Evolutionary conservation across 2,329 filamentous ascomycete genomes (phyloP), one percentile per base, ranked within the genome.

Genomic region (Colletotrichum sp.): DNA sequence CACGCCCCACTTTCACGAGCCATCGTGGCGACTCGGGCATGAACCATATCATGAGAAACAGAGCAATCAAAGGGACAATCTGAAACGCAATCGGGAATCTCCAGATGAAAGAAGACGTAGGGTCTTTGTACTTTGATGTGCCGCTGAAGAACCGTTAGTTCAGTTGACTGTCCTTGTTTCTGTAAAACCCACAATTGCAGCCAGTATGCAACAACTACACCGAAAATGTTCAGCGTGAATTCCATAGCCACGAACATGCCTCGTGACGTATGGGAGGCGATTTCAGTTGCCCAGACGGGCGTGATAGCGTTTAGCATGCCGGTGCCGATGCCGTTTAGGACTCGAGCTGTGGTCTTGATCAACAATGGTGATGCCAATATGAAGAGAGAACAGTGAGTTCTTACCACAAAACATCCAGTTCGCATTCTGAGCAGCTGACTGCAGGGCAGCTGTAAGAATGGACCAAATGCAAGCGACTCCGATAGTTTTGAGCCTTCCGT

Each of bases 211-310:
- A 86, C 83, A 0, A 82, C 89, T 84, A 80, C 67, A 13, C 72
- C 72, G 13, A 75, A 75, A 9, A 75, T 75, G 16, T 95, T 95
- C 10, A 95, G 83, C 0, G 93, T 95, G 77, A 95, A 95, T 79
- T 95, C 93, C 70, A 94, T 92, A 12, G 92, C 92, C 72, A 95
- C 91, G 77, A 94, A 94, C 64, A 92, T 89, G 8, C 94, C 94
- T 55, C 94, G 89, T 3, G 90, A 92, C 0, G 90, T 94, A 80
- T 94, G 92, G 52, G 93, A 90, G 1, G 92, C 91, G 1, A 91
- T 93, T 82, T 95, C 94, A 0, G 93, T 93, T 1, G 92, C 92
- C 92, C 92, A 95, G 5, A 94, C 92, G 0, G 93, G 93, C 0
- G 93, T 90, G 77, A 95, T 94, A 9, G 92, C 90, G 80, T 94